These are phyloP conservation scores for Trichoderma virens DNA, from an alignment of 495 filamentous ascomycete genomes.

Conservation along the genomic window DNA sequence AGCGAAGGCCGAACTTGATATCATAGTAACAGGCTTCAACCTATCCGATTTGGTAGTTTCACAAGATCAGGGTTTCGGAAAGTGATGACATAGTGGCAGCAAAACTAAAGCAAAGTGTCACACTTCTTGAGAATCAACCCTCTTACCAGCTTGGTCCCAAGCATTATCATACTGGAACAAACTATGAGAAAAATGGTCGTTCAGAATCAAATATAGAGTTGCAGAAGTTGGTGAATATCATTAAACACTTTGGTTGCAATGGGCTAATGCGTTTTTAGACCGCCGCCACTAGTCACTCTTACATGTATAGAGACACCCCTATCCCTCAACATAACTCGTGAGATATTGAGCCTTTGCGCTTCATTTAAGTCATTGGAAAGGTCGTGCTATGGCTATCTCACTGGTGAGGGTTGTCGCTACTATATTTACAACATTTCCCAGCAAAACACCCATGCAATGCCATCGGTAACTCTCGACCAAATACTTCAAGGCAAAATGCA, in stretches of 20 bases:
- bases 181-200: no score
- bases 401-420: slow-evolving; percentile 9
- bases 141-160: neutral
- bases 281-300: neutral
- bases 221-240: no score
- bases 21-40: slow-evolving; percentile 15
- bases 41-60: slow-evolving; percentile 11
- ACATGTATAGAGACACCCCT: neutral
- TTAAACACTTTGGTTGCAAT: no score
- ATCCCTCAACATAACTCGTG: neutral
- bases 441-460: neutral
- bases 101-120: neutral
- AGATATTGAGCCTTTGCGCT: neutral
- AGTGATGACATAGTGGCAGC: neutral
- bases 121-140: neutral
- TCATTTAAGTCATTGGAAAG: neutral
- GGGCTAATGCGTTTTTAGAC: neutral
- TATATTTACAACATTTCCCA: slow-evolving; percentile 15
- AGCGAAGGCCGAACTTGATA: slow-evolving; percentile 18
- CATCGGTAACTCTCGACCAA: slow-evolving; percentile 14
- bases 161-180: no score
- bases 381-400: slow-evolving; percentile 14
- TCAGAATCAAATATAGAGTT: no score
- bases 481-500: slow-evolving; percentile 12
- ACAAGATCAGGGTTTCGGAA: slow-evolving; percentile 13